These are phyloP conservation scores for Calocera cornea DNA, from an alignment of 768 basidiomycete genomes.

Conservation along the genomic window DNA sequence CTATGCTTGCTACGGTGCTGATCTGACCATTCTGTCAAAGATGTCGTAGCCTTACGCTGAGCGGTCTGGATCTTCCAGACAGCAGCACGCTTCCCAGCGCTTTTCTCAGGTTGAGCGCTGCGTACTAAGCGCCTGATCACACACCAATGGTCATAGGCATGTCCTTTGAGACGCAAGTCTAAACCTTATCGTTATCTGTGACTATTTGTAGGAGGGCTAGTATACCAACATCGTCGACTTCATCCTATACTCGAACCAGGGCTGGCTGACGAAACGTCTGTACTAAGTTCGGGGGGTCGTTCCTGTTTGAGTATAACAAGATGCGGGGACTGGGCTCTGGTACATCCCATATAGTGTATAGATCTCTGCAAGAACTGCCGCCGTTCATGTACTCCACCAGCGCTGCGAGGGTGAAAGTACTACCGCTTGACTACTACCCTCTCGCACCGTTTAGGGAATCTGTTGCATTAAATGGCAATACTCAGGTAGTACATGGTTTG, in stretches of 20 bases:
- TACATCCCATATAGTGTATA: not conserved
- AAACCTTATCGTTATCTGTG: not conserved
- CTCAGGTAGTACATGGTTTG: too few species aligned
- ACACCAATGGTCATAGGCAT: too few species aligned
- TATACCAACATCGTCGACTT: not conserved
- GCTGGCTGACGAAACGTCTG: not conserved
- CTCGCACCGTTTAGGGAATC: too few species aligned
- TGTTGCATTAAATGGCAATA: too few species aligned
- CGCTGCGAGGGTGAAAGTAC: too few species aligned
- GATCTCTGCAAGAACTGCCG: too few species aligned
- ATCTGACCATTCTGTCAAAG: not conserved
- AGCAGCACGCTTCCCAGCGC: not conserved
- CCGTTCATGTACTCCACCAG: too few species aligned
- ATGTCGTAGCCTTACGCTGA: not conserved
- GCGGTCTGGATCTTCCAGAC: not conserved
- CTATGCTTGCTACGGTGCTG: not conserved
- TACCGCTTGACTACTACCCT: too few species aligned
- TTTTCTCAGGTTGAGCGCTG: not conserved
- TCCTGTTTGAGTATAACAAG: not conserved
- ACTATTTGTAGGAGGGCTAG: not conserved
- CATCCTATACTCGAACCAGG: not conserved
- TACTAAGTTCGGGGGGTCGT: not conserved
- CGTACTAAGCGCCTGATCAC: not conserved
- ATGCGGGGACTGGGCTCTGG: not conserved
- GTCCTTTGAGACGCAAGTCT: too few species aligned